Evolutionary conservation across 2,329 filamentous ascomycete genomes (phyloP), one percentile per base, ranked within the genome.

Genomic region (Stromatinia cepivora): DNA sequence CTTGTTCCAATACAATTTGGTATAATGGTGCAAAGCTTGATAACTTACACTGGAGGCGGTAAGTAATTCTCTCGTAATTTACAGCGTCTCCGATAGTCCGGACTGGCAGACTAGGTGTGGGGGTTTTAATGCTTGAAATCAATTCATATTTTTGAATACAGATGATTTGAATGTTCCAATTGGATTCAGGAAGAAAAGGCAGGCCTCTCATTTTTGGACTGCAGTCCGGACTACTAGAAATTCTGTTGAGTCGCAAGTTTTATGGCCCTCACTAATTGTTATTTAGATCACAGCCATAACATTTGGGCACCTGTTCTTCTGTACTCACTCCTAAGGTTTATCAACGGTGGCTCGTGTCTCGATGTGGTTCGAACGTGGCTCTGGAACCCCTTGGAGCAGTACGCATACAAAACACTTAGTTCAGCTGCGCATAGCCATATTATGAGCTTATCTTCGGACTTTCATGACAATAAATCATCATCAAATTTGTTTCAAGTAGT

Each of bases 1-100:
- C 81, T 96, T 54, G 87, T 93, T 45, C 93, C 93, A n/a, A 86
- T 91, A 28, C 92, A 95, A 77, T 87, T 94, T 45, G 93, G 92
- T 72, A 87, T 92, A 70, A 88, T 97, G 72, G 89, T 92, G 72
- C 88, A 95, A 75, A 86, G 86, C 71, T 81, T 96, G 31, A 84
- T 84, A 42, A 81, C 83, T 48, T 82, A 84, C 54, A 69, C 63
- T 45, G 73, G 73, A 63, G 73, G 75, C 65, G 71, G 69, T 70
- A 53, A 53, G n/a, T 61, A 42, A 53, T 10, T 22, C 34, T 54
- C 62, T 39, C 1, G 15, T 22, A 53, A 13, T 53, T 7, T 36
- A 15, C 6, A 22, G 11, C 22, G 11, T 7, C n/a, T 39, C 31
- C 54, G n/a, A 57, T 15, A 4, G 34, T 54, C 52, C 52, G 25